These are phyloP conservation scores for Psidium guajava DNA, from an alignment of 345 rosid genomes.

Conservation along the genomic window DNA sequence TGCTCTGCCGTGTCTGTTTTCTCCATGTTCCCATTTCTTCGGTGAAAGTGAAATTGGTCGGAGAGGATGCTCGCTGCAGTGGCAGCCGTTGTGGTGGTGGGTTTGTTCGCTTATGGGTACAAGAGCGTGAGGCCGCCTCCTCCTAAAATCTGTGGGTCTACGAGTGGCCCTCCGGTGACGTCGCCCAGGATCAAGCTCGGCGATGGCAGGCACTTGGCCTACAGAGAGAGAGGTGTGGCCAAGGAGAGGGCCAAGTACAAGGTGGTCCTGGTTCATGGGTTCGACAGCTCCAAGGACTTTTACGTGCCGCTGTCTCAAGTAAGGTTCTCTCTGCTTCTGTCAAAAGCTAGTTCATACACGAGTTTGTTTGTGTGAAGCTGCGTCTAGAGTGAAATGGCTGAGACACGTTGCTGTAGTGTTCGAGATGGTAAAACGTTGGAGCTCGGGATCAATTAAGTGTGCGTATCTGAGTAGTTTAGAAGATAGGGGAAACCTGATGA, in stretches of 20 bases:
- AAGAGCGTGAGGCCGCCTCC: conserved; percentile 14
- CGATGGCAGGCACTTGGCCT: conserved; percentile 25
- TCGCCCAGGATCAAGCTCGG: conserved; percentile 21
- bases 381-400: not conserved
- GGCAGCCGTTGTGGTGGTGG: not conserved
- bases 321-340: not conserved
- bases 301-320: conserved; percentile 21
- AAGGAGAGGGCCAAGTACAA: conserved; percentile 17
- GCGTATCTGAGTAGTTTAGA: not conserved
- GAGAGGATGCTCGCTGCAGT: not conserved
- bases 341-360: not conserved
- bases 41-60: not conserved
- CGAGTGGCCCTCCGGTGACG: conserved; percentile 18
- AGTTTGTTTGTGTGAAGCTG: not conserved
- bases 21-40: too few species aligned
- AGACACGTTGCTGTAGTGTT: not conserved
- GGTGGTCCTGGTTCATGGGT: conserved; percentile 31
- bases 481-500: not conserved
- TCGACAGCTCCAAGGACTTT: conserved; percentile 31
- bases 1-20: not conserved
- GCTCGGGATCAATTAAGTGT: not conserved
- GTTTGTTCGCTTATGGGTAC: conserved; percentile 3
- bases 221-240: conserved; percentile 32
- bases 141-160: conserved; percentile 17
- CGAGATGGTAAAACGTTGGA: not conserved